Evolutionary conservation across 2,329 filamentous ascomycete genomes (phyloP).

Genomic region (Fonsecaea nubica): DNA sequence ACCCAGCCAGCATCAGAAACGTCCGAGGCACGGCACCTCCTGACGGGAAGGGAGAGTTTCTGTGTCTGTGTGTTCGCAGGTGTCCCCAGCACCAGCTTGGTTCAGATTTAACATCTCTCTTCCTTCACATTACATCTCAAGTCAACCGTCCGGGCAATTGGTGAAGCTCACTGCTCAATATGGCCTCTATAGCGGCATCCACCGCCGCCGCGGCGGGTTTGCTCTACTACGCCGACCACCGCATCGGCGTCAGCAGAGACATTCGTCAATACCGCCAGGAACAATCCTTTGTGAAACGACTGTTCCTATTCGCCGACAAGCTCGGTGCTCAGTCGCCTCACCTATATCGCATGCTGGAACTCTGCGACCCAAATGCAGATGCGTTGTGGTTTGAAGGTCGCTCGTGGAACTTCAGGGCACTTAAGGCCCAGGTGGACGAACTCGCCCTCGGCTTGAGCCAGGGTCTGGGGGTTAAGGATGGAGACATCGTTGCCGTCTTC

Average conservation of each 20-base stretch:
- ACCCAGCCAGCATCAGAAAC: background rate
- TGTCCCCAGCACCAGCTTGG: background rate
- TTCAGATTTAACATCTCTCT: background rate
- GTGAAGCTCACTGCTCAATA: constrained; percentile 2
- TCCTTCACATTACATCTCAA: background rate
- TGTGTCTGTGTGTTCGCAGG: background rate
- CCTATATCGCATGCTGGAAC: constrained; percentile 53
- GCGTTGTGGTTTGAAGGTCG: constrained; percentile 58
- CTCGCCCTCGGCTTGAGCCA: constrained; percentile 52
- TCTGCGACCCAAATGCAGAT: constrained; percentile 49
- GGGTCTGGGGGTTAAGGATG: constrained; percentile 46
- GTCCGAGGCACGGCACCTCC: constrained; percentile 8
- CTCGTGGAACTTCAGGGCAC: constrained; percentile 54
- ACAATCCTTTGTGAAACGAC: constrained; percentile 44
- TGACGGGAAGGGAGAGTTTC: background rate
- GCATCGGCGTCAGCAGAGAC: constrained; percentile 49
- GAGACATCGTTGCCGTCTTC: constrained; percentile 56
- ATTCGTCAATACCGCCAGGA: constrained; percentile 47
- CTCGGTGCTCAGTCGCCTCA: constrained; percentile 49
- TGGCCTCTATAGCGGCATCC: constrained; percentile 43
- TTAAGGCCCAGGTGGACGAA: constrained; percentile 50
- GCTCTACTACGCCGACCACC: constrained; percentile 52
- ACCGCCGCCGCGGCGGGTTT: constrained; percentile 45
- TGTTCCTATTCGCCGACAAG: constrained; percentile 47
- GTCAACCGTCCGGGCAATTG: background rate